Evolutionary conservation across 176 grass and related monocot genomes (phyloP).

Genomic region (Tillandsia leiboldiana): DNA sequence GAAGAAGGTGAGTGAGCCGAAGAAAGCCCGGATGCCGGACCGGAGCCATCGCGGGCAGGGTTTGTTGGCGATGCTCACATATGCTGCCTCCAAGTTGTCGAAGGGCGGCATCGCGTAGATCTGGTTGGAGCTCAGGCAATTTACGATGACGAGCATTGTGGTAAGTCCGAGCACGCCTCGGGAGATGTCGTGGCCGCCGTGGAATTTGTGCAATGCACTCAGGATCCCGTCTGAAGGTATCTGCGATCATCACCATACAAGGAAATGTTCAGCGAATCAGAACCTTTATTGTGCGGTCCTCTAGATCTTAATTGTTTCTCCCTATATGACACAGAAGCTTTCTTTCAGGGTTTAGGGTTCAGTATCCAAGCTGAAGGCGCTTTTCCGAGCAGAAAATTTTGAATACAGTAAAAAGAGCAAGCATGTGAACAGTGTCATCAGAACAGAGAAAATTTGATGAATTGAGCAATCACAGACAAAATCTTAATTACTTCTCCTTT

Average conservation of each 20-base stretch:
- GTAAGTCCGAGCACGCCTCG: conserved; percentile 41
- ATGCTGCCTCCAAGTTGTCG: conserved; percentile 78
- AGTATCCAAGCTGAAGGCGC: too few relatives aligned
- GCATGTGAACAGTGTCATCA: too few relatives aligned
- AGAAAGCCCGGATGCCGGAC: conserved; percentile 38
- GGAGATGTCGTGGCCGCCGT: conserved; percentile 53
- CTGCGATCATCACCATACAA: conserved; percentile 14
- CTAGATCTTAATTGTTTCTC: too few relatives aligned
- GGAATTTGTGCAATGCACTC: conserved; percentile 58
- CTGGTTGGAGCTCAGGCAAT: conserved; percentile 77
- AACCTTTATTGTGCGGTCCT: background rate
- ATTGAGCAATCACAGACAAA: too few relatives aligned
- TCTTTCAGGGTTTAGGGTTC: too few relatives aligned
- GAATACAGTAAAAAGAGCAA: too few relatives aligned
- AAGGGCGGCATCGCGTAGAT: conserved; percentile 91
- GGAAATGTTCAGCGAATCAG: background rate
- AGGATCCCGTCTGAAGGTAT: conserved; percentile 61
- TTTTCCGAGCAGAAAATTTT: too few relatives aligned
- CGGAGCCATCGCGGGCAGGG: conserved; percentile 83
- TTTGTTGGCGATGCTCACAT: conserved; percentile 55
- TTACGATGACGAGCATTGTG: conserved; percentile 69
- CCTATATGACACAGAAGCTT: too few relatives aligned
- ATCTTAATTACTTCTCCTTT: background rate
- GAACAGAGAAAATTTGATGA: too few relatives aligned
- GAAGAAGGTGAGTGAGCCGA: conserved; percentile 43